Evolutionary conservation across 179 eudicot genomes (phyloP), one percentile per base, ranked within the genome.

Genomic region (Gypsophila paniculata): DNA sequence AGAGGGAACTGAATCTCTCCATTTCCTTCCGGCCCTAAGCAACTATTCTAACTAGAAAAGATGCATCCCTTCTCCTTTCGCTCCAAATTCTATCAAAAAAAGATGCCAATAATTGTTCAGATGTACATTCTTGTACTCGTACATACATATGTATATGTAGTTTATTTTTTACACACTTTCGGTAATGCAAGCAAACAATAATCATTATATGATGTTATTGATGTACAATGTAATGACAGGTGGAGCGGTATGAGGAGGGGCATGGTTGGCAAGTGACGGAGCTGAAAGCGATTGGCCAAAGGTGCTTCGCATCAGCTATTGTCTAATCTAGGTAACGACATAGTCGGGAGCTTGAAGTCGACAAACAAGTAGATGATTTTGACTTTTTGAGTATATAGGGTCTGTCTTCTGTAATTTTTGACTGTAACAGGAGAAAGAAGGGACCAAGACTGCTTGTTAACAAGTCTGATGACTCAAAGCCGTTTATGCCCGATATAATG

Each of bases 271-370:
- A 78, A 65, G 29, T 76, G 73, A 83, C 82, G 21, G 70, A 70
- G 57, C 84, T 78, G 59, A 78, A 67, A 74, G 84, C 75, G 23
- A 38, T 81, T 48, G 81, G 84, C 68, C 71, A 68, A 64, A 76
- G 86, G 76, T 76, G 80, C 70, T 81, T 73, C 38, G 71, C 82
- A 78, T 76, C 84, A 61, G 86, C 86, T 15, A 71, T 83, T 29
- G 78, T 54, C 65, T 52, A 46, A 22, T 48, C 26, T 51, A 8
- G 17, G 38, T 2, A 39, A 3, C 36, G 36, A 46, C 48, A 48
- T 14, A 22, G 72, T 36, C 67, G 72, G 22, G 7, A 54, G 55
- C 48, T 58, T 23, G 17, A 57, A 11, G 39, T 7, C 32, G 65
- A 26, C 42, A 42, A 44, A n/a, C 39, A 61, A 72, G 29, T 8